Evolutionary conservation across 2,329 filamentous ascomycete species (phyloP), one percentile per base, ranked within the genome.

Genomic region (Pseudocercospora musae): DNA sequence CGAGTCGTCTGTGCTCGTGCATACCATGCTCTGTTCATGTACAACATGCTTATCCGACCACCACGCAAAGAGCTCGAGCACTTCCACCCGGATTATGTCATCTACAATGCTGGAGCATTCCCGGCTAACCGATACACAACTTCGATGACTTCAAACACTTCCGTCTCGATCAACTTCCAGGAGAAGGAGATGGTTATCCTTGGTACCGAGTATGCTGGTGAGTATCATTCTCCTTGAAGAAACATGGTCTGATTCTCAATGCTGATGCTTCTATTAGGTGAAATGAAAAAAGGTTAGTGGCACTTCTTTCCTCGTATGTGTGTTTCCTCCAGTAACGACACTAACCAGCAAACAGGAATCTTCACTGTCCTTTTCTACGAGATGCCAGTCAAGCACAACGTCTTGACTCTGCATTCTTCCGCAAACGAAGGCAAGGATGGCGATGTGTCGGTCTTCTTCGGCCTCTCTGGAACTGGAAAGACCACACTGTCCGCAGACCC

Each of bases 151-250:
- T 98, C 95, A 20, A 91, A 92, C 66, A 99, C 95, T 57, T 99
- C 95, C 8, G 94, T 99, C 57, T 90, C 95, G 71, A 96, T 99
- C 84, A 99, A 99, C 88, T 99, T 99, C 74, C 90, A 90, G 76
- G 93, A 97, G 77, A 97, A 96, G 89, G 95, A 99, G 86, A 99
- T 99, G 95, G 95, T 99, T 71, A 99, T 99, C 77, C 88, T 99
- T 62, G 95, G 95, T 78, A 99, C 95, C 37, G 95, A 99, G 83
- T 99, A 99, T 76, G 95, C 95, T 62, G 69, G 68, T 33, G 1
- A 33, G 31, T 33, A 33, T 33, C 31, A 33, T 33, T 33, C 31
- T 5, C 31, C 13, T 33, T 13, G 31, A 8, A n/a, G n/a, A n/a
- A n/a, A 15, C 31, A 33, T 15, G 13, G 31, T 33, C 5, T 13